These are phyloP conservation scores for Fagus crenata DNA, from an alignment of 306 rosid species.

Conservation along the genomic window DNA sequence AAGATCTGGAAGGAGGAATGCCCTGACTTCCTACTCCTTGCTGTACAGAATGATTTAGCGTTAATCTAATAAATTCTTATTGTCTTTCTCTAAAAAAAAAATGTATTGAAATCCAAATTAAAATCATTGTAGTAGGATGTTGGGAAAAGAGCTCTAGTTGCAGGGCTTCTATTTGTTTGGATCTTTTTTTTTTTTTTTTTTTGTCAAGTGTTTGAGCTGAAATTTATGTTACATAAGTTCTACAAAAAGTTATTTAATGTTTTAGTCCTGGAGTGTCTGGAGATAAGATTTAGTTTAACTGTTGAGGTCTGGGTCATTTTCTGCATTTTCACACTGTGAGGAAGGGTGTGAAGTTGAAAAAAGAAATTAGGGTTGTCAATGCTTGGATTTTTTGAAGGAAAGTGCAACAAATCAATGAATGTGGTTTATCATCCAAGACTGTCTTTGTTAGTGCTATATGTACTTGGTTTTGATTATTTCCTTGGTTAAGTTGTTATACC, in stretches of 20 bases:
- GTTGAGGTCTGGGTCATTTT: background rate
- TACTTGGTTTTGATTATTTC: background rate
- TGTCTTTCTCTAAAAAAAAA: background rate
- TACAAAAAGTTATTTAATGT: background rate
- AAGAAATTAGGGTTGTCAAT: background rate
- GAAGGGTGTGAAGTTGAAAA: background rate
- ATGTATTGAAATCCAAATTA: background rate
- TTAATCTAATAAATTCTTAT: too few species aligned
- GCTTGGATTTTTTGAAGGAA: background rate
- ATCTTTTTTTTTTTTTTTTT: too few species aligned
- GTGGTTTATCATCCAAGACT: background rate
- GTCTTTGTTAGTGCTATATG: background rate
- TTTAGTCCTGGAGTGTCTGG: background rate
- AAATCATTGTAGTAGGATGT: background rate
- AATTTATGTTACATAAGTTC: background rate
- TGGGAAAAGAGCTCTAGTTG: background rate
- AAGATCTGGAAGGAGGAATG: too few species aligned
- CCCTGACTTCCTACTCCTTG: too few species aligned
- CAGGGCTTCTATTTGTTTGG: background rate
- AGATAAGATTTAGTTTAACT: background rate
- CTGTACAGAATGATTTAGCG: too few species aligned
- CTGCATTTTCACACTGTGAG: background rate
- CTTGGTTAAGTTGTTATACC: background rate
- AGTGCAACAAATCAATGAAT: too few species aligned
- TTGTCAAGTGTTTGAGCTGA: background rate